Evolutionary conservation across 176 grass and related monocot species (phyloP).

Genomic region (Oryza brachyantha): DNA sequence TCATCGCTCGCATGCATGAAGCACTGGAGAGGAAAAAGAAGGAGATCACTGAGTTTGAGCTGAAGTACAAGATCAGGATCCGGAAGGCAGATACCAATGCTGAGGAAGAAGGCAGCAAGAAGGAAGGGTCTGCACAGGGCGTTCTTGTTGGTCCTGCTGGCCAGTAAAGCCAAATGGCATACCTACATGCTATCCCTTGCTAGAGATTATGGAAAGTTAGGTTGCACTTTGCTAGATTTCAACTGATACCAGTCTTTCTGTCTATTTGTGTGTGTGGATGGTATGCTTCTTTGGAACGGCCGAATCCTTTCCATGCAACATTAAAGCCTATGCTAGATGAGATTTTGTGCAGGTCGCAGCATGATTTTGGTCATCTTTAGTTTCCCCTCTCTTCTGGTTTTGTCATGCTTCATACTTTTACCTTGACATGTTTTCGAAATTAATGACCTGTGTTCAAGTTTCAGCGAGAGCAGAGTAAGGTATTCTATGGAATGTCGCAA

Average conservation of each 20-base stretch:
- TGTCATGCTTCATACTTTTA: not conserved
- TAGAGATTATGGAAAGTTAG: not conserved
- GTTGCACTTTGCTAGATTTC: slow-evolving; percentile 7
- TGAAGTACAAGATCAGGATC: slow-evolving; percentile 94
- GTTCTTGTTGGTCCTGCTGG: slow-evolving; percentile 82
- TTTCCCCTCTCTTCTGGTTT: not conserved
- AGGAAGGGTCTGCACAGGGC: slow-evolving; percentile 71
- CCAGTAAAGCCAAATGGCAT: slow-evolving; percentile 8
- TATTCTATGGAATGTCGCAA: too few species aligned
- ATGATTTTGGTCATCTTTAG: not conserved
- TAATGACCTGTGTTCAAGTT: too few species aligned
- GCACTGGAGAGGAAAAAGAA: slow-evolving; percentile 81
- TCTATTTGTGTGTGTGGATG: not conserved
- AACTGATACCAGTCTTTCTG: not conserved
- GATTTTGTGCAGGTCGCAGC: not conserved
- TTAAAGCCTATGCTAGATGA: not conserved
- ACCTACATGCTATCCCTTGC: not conserved
- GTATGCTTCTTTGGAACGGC: not conserved
- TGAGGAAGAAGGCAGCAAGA: slow-evolving; percentile 40
- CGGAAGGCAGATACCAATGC: slow-evolving; percentile 43
- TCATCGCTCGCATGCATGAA: slow-evolving; percentile 68
- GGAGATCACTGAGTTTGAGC: slow-evolving; percentile 72
- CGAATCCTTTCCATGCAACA: slow-evolving; percentile 3
- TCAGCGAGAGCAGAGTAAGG: too few species aligned
- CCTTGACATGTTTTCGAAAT: not conserved